Conservation (phyloP, 495 filamentous ascomycete species). For the Gamarada debralockiae region DNA sequence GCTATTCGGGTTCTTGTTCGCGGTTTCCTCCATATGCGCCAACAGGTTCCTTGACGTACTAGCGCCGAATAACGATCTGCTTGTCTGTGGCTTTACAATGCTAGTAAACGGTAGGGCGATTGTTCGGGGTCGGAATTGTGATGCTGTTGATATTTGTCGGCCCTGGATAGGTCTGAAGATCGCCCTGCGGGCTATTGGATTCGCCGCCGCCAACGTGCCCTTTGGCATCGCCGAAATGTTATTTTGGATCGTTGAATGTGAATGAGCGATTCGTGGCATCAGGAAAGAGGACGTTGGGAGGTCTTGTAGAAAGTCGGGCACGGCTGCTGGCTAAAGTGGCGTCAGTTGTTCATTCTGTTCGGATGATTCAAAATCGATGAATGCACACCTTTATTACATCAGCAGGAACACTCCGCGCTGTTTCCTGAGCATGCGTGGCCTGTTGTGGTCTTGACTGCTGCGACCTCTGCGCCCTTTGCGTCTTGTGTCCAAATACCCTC, state of each 20-base stretch:
- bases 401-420: background rate
- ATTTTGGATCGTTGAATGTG: slow-evolving; percentile 25
- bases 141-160: slow-evolving; percentile 20
- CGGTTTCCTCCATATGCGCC: slow-evolving; percentile 67
- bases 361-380: background rate
- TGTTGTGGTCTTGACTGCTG: slow-evolving; percentile 1
- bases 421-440: background rate
- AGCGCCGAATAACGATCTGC: slow-evolving; percentile 18
- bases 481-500: slow-evolving; percentile 23
- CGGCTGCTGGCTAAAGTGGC: slow-evolving; percentile 2
- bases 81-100: slow-evolving; percentile 15
- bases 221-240: slow-evolving; percentile 28
- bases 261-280: slow-evolving; percentile 2
- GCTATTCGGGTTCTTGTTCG: slow-evolving; percentile 86
- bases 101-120: slow-evolving; percentile 10
- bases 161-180: slow-evolving; percentile 8
- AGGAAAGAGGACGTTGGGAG: slow-evolving; percentile 15
- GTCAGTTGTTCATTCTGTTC: slow-evolving; percentile 4
- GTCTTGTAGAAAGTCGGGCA: slow-evolving; percentile 19
- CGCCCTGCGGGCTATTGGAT: slow-evolving; percentile 31
- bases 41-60: slow-evolving; percentile 41
- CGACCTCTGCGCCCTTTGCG: slow-evolving; percentile 8
- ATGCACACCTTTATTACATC: background rate
- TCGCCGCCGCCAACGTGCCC: slow-evolving; percentile 30
- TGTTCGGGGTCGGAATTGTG: slow-evolving; percentile 10